Evolutionary conservation across 1,139 yeast species (phyloP).

Genomic region (Debaryomyces psychrophilus): DNA sequence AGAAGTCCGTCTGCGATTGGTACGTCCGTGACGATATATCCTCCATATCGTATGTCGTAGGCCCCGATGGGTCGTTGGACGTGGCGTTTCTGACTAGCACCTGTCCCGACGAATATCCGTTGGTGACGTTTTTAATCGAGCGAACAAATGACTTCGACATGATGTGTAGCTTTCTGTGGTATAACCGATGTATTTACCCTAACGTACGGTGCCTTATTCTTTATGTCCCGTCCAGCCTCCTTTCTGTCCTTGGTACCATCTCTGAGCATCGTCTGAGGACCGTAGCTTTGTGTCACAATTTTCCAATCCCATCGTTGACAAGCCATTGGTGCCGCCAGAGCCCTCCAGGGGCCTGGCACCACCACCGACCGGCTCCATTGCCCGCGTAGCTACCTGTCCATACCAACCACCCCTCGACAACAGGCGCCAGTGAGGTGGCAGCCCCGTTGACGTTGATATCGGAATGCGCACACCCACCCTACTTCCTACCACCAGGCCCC

Average conservation of each 20-base stretch:
- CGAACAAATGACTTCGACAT: conserved; percentile 84
- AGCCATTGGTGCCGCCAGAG: too few relatives aligned
- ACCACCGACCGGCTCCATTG: neutral
- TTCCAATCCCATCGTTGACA: neutral
- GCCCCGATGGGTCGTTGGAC: conserved; percentile 86
- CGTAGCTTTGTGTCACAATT: neutral
- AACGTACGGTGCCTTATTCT: neutral
- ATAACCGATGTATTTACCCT: neutral
- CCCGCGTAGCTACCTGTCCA: neutral
- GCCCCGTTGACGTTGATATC: neutral
- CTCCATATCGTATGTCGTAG: conserved; percentile 80
- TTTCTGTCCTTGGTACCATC: conserved; percentile 1
- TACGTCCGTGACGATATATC: conserved; percentile 79
- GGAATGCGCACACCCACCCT: neutral
- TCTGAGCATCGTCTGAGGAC: neutral
- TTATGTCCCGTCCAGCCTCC: neutral
- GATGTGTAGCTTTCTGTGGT: neutral
- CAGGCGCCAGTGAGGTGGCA: neutral
- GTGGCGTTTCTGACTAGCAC: conserved; percentile 92
- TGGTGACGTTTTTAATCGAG: conserved; percentile 88
- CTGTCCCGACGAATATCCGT: conserved; percentile 87
- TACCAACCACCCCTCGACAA: neutral
- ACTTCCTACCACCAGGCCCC: neutral
- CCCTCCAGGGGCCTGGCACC: neutral
- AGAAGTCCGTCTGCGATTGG: conserved; percentile 71